Evolutionary conservation across 2,329 filamentous ascomycete species (phyloP).

Genomic region (Nemania sp.): DNA sequence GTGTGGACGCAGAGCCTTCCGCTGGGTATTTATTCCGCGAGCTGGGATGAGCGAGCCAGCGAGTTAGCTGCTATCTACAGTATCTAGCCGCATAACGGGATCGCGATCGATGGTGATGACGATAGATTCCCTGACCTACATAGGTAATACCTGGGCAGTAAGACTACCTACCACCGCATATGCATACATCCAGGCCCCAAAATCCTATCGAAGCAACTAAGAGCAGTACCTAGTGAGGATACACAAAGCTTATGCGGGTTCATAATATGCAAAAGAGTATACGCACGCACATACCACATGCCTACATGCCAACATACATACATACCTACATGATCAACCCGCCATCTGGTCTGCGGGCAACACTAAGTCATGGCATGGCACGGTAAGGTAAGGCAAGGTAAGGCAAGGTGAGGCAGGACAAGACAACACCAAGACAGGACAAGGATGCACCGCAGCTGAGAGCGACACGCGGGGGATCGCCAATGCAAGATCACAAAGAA

Average conservation of each 20-base stretch:
- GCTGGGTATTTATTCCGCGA: not conserved
- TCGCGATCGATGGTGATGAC: not conserved
- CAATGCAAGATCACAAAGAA: slow-evolving; percentile 32
- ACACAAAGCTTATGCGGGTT: not conserved
- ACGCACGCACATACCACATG: not conserved
- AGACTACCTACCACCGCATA: not conserved
- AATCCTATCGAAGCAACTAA: slow-evolving; percentile 3
- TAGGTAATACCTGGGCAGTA: too few relatives aligned
- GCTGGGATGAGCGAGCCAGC: too few relatives aligned
- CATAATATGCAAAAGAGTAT: slow-evolving; percentile 13
- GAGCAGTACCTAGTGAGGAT: slow-evolving; percentile 1
- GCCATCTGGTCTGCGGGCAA: not conserved
- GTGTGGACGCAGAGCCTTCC: slow-evolving; percentile 11
- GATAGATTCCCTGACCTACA: not conserved
- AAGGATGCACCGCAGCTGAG: slow-evolving; percentile 12
- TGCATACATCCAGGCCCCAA: slow-evolving; percentile 6
- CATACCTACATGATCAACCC: not conserved
- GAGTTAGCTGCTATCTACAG: too few relatives aligned
- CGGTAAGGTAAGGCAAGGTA: not conserved
- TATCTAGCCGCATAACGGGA: too few relatives aligned
- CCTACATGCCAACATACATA: too few relatives aligned
- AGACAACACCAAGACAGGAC: slow-evolving; percentile 2
- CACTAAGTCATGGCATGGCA: slow-evolving; percentile 4
- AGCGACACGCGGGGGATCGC: slow-evolving; percentile 32
- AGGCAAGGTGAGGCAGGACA: slow-evolving; percentile 4